phyloP scores from a whole-genome alignment of 2,329 filamentous ascomycete genomes.

The Trichophyton simii region DNA sequence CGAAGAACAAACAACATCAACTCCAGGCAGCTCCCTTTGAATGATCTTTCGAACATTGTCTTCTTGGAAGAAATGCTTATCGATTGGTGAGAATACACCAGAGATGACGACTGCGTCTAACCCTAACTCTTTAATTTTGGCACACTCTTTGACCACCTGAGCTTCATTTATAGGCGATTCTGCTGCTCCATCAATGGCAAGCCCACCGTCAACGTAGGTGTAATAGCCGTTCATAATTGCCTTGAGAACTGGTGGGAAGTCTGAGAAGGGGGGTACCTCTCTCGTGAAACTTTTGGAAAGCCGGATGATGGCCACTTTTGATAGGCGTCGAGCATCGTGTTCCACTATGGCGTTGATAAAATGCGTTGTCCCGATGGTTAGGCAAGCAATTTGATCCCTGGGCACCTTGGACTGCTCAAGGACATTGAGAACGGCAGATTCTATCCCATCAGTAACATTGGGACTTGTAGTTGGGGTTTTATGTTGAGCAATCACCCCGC shows the following conservation, averaged over 20 bases:
- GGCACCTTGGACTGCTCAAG: conserved; percentile 24
- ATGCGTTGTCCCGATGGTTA: conserved; percentile 43
- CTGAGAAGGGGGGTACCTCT: conserved; percentile 39
- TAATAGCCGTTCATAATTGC: conserved; percentile 37
- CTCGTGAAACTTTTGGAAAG: conserved; percentile 37
- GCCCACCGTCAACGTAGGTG: conserved; percentile 38
- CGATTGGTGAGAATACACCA: conserved; percentile 48
- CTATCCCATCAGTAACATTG: conserved; percentile 33
- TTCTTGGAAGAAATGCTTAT: conserved; percentile 42
- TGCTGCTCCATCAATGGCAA: conserved; percentile 34
- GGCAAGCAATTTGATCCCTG: conserved; percentile 28
- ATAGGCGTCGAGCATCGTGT: conserved; percentile 38
- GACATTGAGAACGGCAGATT: conserved; percentile 26
- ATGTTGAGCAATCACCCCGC: conserved; percentile 21
- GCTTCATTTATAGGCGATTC: conserved; percentile 32
- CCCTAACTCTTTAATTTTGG: conserved; percentile 32
- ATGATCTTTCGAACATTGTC: conserved; percentile 38
- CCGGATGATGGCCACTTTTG: conserved; percentile 41
- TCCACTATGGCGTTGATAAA: conserved; percentile 43
- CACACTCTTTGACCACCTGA: conserved; percentile 35
- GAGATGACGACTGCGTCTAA: conserved; percentile 41
- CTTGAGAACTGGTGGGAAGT: conserved; percentile 37
- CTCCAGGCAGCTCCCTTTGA: conserved; percentile 33
- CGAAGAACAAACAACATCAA: conserved; percentile 41
- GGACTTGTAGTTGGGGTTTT: conserved; percentile 31